A percentile compares a stretch with the other conserved stretches of the same genome.
These are phyloP conservation scores for Cornus suecica DNA, from an alignment of 148 eudicot genomes.

Conservation along the genomic window DNA sequence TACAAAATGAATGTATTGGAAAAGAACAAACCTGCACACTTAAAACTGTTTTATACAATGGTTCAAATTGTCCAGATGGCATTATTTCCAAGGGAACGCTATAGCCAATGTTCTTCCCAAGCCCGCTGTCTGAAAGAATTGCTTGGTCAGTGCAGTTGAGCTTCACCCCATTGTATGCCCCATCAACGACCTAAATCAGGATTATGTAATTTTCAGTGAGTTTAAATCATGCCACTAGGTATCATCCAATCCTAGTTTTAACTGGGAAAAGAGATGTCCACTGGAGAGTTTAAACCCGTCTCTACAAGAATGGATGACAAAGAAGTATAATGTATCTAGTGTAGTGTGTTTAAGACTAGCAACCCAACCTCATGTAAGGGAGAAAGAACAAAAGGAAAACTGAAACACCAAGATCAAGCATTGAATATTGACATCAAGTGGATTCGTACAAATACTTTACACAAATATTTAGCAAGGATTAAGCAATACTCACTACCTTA, in stretches of 20 bases:
- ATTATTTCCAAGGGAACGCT: constrained; percentile 78
- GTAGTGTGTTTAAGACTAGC: neutral
- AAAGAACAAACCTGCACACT: constrained; percentile 69
- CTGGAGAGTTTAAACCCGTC: neutral
- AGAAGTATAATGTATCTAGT: neutral
- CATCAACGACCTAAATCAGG: constrained; percentile 66
- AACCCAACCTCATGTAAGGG: neutral
- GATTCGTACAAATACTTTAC: neutral
- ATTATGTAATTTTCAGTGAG: neutral
- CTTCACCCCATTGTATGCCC: constrained; percentile 79
- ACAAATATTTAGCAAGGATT: constrained; percentile 15
- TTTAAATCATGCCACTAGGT: neutral
- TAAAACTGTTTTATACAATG: constrained; percentile 77
- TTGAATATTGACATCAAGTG: neutral
- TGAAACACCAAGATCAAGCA: neutral
- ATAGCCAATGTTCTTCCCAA: constrained; percentile 52
- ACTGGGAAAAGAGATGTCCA: neutral
- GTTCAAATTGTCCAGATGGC: constrained; percentile 98
- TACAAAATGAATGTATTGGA: neutral
- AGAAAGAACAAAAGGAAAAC: neutral
- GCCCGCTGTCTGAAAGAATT: constrained; percentile 64
- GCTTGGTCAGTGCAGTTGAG: constrained; percentile 73
- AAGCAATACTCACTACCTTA: constrained; percentile 68
- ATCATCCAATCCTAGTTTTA: neutral
- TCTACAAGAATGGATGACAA: neutral